Evolutionary conservation across 208 protist species (phyloP).

Genomic region (Trypanosoma congolense): DNA sequence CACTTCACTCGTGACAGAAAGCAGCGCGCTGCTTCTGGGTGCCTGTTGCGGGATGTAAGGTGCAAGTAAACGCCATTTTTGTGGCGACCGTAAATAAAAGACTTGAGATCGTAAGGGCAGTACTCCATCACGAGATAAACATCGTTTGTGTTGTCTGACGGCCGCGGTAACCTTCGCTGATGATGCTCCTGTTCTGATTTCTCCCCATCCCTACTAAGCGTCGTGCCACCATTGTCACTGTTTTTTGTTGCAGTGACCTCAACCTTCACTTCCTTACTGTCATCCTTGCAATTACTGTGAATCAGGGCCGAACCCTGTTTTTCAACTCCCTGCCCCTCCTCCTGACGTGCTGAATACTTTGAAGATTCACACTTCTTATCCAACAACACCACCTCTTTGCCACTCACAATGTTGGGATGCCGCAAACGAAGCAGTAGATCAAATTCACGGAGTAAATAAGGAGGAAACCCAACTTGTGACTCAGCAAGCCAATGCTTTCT

Average conservation of each 20-base stretch:
- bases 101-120: conserved; percentile 68
- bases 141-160: conserved; percentile 33
- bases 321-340: background rate
- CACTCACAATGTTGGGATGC: conserved; percentile 76
- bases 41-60: conserved; percentile 49
- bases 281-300: background rate
- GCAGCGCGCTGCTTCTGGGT: conserved; percentile 38
- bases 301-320: background rate
- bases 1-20: conserved; percentile 76
- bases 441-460: conserved; percentile 80
- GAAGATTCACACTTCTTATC: conserved; percentile 16
- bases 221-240: background rate
- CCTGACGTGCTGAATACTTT: conserved; percentile 1
- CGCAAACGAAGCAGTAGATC: conserved; percentile 69
- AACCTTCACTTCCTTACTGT: background rate
- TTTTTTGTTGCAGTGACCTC: background rate
- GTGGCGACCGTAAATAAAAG: conserved; percentile 54
- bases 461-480: conserved; percentile 74
- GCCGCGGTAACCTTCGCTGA: background rate
- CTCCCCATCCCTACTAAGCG: background rate
- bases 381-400: conserved; percentile 44
- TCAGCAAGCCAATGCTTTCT: conserved; percentile 74
- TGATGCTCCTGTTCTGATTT: conserved; percentile 4
- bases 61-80: conserved; percentile 41
- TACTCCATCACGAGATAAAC: conserved; percentile 86